Evolutionary conservation across 805 yeast species (phyloP).

Genomic region (Wickerhamiella sorbophila): DNA sequence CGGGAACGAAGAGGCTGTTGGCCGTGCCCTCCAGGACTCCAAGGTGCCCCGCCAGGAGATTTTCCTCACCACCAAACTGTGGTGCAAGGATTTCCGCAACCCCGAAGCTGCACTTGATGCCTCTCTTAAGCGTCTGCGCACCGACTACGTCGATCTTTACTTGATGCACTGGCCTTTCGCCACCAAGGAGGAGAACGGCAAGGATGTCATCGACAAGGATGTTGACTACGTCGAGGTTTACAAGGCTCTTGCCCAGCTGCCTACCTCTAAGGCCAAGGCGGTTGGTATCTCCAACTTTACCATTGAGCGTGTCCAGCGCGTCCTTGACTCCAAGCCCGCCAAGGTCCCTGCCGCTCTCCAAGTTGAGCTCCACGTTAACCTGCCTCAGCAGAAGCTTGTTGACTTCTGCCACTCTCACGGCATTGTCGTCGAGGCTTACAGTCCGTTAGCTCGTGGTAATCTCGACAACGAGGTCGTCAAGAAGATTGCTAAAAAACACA

Average conservation of each 20-base stretch:
- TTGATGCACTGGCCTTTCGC: constrained; percentile 56
- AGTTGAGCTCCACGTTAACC: constrained; percentile 60
- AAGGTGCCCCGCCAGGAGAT: constrained; percentile 36
- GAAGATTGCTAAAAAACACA: constrained; percentile 43
- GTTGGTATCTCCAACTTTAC: constrained; percentile 72
- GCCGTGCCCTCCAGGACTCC: constrained; percentile 34
- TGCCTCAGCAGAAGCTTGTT: constrained; percentile 48
- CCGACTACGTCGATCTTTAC: constrained; percentile 52
- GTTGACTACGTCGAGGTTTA: constrained; percentile 39
- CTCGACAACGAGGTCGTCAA: constrained; percentile 43
- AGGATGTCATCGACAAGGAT: constrained; percentile 12
- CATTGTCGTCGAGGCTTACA: constrained; percentile 56
- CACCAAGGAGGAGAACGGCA: constrained; percentile 18
- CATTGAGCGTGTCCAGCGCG: constrained; percentile 34
- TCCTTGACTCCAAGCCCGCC: constrained; percentile 29
- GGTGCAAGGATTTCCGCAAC: constrained; percentile 29
- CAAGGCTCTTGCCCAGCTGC: constrained; percentile 47
- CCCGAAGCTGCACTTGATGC: constrained; percentile 36
- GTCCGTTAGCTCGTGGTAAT: constrained; percentile 58
- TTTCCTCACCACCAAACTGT: constrained; percentile 51
- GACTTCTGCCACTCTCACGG: constrained; percentile 38
- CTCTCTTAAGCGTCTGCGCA: constrained; percentile 36
- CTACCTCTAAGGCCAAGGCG: constrained; percentile 39
- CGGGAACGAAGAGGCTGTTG: constrained; percentile 53
- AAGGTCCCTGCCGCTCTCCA: constrained; percentile 59